Evolutionary conservation across 2,329 filamentous ascomycete genomes (phyloP).

Genomic region (Pestalotiopsis sp.): DNA sequence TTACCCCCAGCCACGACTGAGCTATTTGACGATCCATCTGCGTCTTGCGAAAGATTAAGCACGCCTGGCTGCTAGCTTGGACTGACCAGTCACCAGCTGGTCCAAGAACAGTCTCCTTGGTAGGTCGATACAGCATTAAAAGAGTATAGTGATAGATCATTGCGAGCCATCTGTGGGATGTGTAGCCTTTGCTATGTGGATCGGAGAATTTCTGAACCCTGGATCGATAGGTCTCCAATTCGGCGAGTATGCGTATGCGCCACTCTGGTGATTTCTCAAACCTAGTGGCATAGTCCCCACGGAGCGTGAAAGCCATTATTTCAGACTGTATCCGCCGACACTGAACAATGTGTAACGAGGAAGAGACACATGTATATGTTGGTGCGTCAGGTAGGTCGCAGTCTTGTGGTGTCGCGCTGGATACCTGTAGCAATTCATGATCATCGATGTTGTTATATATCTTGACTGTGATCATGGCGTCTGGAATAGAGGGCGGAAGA

Average conservation of each 20-base stretch:
- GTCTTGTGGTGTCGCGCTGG: not conserved
- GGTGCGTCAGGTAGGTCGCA: constrained; percentile 3
- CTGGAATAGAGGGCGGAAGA: constrained; percentile 9
- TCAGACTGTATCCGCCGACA: constrained; percentile 12
- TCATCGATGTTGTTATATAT: constrained; percentile 12
- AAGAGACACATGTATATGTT: constrained; percentile 8
- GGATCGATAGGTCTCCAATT: constrained; percentile 10
- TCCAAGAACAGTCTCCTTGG: constrained; percentile 9
- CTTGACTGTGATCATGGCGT: constrained; percentile 9
- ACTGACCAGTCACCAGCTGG: constrained; percentile 14
- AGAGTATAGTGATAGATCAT: constrained; percentile 14
- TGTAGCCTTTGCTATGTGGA: constrained; percentile 5
- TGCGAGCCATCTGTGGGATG: constrained; percentile 8
- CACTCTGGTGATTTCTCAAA: constrained; percentile 9
- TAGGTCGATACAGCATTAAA: constrained; percentile 10
- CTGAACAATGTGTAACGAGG: constrained; percentile 11
- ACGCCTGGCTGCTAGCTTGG: constrained; percentile 12
- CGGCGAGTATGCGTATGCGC: constrained; percentile 11
- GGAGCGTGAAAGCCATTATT: constrained; percentile 7
- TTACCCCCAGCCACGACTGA: constrained; percentile 4
- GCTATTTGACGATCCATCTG: constrained; percentile 12
- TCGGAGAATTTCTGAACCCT: constrained; percentile 11
- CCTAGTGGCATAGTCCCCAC: constrained; percentile 4
- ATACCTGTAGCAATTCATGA: not conserved
- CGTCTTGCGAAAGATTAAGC: constrained; percentile 7